Base-by-base conservation (phyloP, 2,329 filamentous ascomycete genomes). In the Penicillium sumatraense region DNA sequence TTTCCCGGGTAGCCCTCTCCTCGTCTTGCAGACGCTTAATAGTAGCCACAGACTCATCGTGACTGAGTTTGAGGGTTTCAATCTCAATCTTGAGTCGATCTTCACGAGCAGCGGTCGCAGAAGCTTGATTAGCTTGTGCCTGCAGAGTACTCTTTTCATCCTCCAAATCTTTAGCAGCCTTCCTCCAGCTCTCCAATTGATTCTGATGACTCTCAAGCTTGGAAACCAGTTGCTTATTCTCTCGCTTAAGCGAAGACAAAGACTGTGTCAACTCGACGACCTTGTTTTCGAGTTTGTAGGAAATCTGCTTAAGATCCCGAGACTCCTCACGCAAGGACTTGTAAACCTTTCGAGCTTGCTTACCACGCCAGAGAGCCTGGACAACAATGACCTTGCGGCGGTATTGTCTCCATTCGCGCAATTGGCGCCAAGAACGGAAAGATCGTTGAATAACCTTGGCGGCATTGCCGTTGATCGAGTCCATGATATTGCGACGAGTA, bases 211-310 rank as follows among this genome's bases (percentile, higher is more conserved):
- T 97, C 76, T 97, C 91, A 46, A 99, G 89, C 75, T 98, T 93
- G 31, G 85, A 88, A 65, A 89, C 82, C 58, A 99, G 83, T 55
- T 85, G 85, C 81, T 96, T 97, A 84, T 99, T 99, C 78, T 96
- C 91, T 60, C 88, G 86, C 80, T 96, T 96, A 83, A 96, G 89
- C 9, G 91, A 88, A 63, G 95, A 93, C 66, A 99, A 78, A 47
- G 89, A 91, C 75, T 99, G 95, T 1, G 95, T 99, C 69, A 99
- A 84, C 79, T 99, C 95, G 60, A 99, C 91, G 60, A 99, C 95
- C 86, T 99, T 99, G 84, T 99, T 98, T 76, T 99, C 95, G 67
- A 99, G 81, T 81, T 96, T 98, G 83, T 99, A 99, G 2, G 95
- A 98, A 66, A 99, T 99, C 77, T 98, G 93, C 83, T 98, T 98